Percentiles rank a stretch among this genome's conserved stretches.
Conservation (phyloP, 164 flowering plant species). For the Aristolochia californica region DNA sequence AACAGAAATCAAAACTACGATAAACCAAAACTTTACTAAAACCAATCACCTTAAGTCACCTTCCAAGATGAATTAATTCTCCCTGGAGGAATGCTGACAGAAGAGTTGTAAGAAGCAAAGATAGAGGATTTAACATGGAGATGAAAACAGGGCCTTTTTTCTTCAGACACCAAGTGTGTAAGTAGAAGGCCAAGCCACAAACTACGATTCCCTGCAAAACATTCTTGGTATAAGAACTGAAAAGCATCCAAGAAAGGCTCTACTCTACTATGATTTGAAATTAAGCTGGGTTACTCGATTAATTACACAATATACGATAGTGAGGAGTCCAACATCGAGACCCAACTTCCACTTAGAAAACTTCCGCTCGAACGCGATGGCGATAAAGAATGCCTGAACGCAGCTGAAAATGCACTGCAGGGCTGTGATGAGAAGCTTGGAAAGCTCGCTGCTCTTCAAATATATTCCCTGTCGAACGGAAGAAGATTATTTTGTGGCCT, state of each 20-base stretch:
- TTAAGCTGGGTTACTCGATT: background rate
- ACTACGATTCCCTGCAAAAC: conserved; percentile 6
- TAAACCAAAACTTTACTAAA: too few relatives aligned
- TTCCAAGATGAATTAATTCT: conserved; percentile 15
- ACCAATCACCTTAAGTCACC: background rate
- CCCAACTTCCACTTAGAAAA: conserved; percentile 8
- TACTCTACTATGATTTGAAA: too few relatives aligned
- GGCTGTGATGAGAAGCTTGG: conserved; percentile 12
- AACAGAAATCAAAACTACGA: background rate
- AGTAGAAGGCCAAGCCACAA: conserved; percentile 6
- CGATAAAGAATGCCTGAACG: conserved; percentile 9
- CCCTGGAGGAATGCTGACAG: conserved; percentile 12
- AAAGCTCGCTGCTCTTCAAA: conserved; percentile 10
- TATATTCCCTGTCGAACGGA: background rate
- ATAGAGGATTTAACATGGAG: conserved; percentile 15
- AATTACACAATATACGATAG: conserved; percentile 10
- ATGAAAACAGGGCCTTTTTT: conserved; percentile 20
- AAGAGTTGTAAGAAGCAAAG: conserved; percentile 12
- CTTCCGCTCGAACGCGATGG: conserved; percentile 7
- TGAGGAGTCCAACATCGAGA: conserved; percentile 6
- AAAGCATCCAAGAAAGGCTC: background rate
- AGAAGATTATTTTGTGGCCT: background rate
- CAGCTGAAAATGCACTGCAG: conserved; percentile 12
- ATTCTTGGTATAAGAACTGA: too few relatives aligned
- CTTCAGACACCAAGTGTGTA: conserved; percentile 17